Percentiles rank a stretch among this genome's conserved stretches.
These are phyloP conservation scores for Lentinula lateritia DNA, from an alignment of 768 basidiomycete genomes.

Conservation along the genomic window DNA sequence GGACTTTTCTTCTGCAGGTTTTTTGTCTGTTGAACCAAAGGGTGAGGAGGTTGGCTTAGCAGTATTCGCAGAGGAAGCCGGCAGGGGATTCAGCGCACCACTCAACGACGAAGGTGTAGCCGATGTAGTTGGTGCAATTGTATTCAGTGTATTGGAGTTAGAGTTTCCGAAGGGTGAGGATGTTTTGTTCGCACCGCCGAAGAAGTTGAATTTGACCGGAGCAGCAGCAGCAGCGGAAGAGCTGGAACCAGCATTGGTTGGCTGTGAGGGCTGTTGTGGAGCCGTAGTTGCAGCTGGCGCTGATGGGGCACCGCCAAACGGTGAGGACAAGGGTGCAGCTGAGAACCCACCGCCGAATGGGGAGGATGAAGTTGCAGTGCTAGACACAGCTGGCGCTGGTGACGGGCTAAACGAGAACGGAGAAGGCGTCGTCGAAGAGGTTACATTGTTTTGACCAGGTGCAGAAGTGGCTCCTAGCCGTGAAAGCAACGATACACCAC, in stretches of 20 bases:
- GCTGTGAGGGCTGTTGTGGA: slow-evolving; percentile 15
- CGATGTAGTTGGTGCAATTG: slow-evolving; percentile 8
- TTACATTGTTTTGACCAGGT: slow-evolving; percentile 10
- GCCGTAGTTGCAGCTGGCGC: slow-evolving; percentile 6
- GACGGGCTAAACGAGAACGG: slow-evolving; percentile 15
- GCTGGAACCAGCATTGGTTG: slow-evolving; percentile 9
- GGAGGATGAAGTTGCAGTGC: slow-evolving; percentile 2
- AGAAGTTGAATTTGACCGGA: slow-evolving; percentile 33
- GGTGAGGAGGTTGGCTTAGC: neutral
- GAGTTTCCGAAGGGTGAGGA: neutral
- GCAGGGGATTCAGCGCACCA: slow-evolving; percentile 13
- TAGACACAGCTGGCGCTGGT: slow-evolving; percentile 6
- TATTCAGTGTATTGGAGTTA: neutral
- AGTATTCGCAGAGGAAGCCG: slow-evolving; percentile 9
- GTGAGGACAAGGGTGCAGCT: slow-evolving; percentile 3
- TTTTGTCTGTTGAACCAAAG: neutral
- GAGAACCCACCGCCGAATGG: slow-evolving; percentile 9
- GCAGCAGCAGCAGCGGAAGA: slow-evolving; percentile 17
- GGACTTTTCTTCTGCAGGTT: neutral
- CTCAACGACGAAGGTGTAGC: slow-evolving; percentile 14
- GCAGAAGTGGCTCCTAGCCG: slow-evolving; percentile 4
- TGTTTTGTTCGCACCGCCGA: slow-evolving; percentile 16
- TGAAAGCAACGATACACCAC: slow-evolving; percentile 6
- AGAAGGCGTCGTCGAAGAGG: slow-evolving; percentile 9
- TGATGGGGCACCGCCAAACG: slow-evolving; percentile 6